Evolutionary conservation across 306 rosid genomes (phyloP).

Genomic region (Comarum palustre): DNA sequence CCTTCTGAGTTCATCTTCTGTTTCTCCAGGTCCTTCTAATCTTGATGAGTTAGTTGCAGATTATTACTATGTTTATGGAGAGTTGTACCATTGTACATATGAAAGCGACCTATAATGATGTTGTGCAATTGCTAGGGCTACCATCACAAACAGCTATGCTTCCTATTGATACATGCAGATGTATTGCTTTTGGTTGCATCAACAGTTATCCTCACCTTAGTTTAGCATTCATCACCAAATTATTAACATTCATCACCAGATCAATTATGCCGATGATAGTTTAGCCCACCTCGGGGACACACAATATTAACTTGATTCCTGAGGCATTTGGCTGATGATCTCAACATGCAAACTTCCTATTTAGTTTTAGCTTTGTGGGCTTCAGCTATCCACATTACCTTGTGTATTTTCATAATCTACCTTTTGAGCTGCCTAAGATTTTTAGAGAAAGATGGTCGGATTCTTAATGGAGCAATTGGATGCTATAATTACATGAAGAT

Average conservation of each 20-base stretch:
- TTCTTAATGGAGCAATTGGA: neutral
- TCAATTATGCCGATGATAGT: neutral
- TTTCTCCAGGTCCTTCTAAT: neutral
- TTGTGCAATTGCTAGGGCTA: neutral
- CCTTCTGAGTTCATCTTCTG: neutral
- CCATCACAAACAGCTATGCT: neutral
- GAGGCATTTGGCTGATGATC: neutral
- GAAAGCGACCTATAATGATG: neutral
- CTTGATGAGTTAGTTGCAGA: neutral
- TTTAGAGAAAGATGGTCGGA: neutral
- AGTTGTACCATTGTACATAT: neutral
- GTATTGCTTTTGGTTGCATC: neutral
- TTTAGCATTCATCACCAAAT: too few relatives aligned
- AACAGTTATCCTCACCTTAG: neutral
- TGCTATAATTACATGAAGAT: neutral
- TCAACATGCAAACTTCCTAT: neutral
- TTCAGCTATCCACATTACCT: neutral
- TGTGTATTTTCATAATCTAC: neutral
- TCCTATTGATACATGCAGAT: neutral
- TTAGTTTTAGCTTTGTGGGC: neutral
- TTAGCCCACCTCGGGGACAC: neutral
- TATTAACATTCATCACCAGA: too few relatives aligned
- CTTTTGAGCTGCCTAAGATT: neutral
- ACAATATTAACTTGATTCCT: neutral
- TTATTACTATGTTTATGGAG: neutral